These are phyloP conservation scores for Bruguiera hainesii DNA, from an alignment of 441 rosid species.

Conservation along the genomic window DNA sequence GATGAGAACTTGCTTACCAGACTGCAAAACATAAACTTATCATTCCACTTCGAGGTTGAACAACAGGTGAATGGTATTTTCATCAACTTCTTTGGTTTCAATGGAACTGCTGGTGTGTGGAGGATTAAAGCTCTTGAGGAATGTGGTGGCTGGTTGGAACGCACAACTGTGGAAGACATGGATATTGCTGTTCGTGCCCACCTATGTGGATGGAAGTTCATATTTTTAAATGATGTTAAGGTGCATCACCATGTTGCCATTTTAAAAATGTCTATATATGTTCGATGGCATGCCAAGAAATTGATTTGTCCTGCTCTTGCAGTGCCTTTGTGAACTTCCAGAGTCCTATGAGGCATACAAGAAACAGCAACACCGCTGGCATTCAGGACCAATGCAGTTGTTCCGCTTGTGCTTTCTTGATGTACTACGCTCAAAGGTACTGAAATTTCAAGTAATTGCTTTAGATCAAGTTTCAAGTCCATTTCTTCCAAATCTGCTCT, in stretches of 20 bases:
- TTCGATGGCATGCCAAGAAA: neutral
- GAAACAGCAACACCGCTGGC: slow-evolving; percentile 97
- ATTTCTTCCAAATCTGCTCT: neutral
- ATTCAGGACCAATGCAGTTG: slow-evolving; percentile 97
- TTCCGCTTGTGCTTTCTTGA: slow-evolving; percentile 85
- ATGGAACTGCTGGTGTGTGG: slow-evolving; percentile 98
- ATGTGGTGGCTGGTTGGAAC: slow-evolving; percentile 91
- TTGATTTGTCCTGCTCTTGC: slow-evolving; percentile 16
- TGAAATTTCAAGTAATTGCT: neutral
- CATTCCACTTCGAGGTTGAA: slow-evolving; percentile 94
- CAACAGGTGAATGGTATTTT: slow-evolving; percentile 89
- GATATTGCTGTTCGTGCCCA: slow-evolving; percentile 92
- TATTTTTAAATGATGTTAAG: slow-evolving; percentile 84
- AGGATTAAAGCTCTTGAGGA: slow-evolving; percentile 89
- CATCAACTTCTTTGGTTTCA: slow-evolving; percentile 86
- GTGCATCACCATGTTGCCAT: slow-evolving; percentile 29
- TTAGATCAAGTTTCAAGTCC: neutral
- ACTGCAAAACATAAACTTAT: slow-evolving; percentile 82
- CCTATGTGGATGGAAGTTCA: slow-evolving; percentile 91
- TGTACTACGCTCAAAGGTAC: slow-evolving; percentile 76
- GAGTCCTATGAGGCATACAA: slow-evolving; percentile 96
- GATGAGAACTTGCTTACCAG: slow-evolving; percentile 92
- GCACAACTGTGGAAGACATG: slow-evolving; percentile 95
- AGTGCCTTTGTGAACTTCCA: slow-evolving; percentile 98
- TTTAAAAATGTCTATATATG: neutral